Base-by-base conservation (phyloP, 768 basidiomycete genomes). In the Russula vinacea region DNA sequence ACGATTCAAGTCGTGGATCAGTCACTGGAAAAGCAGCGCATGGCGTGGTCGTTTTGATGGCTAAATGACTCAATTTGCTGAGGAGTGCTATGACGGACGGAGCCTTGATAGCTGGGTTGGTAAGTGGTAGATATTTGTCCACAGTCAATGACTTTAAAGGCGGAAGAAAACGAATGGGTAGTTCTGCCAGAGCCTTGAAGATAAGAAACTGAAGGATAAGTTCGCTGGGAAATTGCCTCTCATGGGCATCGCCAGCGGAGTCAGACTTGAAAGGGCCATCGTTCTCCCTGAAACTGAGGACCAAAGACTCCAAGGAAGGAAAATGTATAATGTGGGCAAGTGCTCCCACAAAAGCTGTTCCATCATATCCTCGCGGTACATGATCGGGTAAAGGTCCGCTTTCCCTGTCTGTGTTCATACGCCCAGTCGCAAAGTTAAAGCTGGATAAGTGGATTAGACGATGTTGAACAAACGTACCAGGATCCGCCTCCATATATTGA, bases 151-250 rank as follows among this genome's bases (percentile, higher is more conserved):
- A 57, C 14, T 52, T 63, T 3, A 57, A 62, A 35, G 49, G 50
- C 1, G 24, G 42, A 52, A 40, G 11, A 58, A 26, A 52, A 8
- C 35, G 19, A 1, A 1, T n/a, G 13, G 6, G 1, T 14, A 1
- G 26, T 32, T 63, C 62, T 26, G 40, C 40, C 22, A 63, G 50
- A 22, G 62, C 62, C 10, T 40, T 63, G 26, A 63, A 52, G 33
- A 58, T 58, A 33, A 63, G 55, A 3, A 63, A 57, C 40, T 63
- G 62, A 53, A 63, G 62, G 24, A 63, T 19, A 33, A 58, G 7
- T 14, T 58, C 49, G 50, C 56, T n/a, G 7, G 56, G 62, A 11
- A 33, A 40, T 8, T 39, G 3, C 3, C 8, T 42, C n/a, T 40
- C 40, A 39, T 3, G 7, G 14, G 9, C 5, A 17, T 32, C 11